phyloP scores from a whole-genome alignment of 2,329 filamentous ascomycete species.

The Ophiostoma triangulosporum region DNA sequence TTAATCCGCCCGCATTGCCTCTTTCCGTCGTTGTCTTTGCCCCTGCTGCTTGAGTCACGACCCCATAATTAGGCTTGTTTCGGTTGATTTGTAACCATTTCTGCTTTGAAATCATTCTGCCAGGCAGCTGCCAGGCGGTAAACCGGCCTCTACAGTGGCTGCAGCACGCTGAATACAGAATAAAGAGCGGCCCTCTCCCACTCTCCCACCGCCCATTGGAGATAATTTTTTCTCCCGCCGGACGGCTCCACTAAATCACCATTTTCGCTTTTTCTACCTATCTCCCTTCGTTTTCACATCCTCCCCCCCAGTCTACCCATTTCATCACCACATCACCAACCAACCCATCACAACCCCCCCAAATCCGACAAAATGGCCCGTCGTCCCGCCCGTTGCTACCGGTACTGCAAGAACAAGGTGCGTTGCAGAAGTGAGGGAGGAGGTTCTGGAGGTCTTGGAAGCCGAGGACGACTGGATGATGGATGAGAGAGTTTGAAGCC shows the following conservation, averaged over 20 bases:
- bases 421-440: conserved; percentile 28
- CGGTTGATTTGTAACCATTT: neutral
- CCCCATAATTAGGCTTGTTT: neutral
- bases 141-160: neutral
- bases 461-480: conserved; percentile 3
- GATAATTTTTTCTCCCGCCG: conserved; percentile 1
- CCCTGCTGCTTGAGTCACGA: neutral
- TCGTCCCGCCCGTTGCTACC: conserved; percentile 98
- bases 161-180: neutral
- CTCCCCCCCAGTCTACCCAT: neutral
- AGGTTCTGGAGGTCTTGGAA: neutral
- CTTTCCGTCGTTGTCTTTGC: neutral
- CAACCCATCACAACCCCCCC: conserved; percentile 18
- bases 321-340: conserved; percentile 6
- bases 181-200: neutral
- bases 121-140: neutral
- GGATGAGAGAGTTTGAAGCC: neutral
- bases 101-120: conserved; percentile 1
- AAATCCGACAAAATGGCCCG: conserved; percentile 88
- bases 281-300: conserved; percentile 13
- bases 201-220: neutral
- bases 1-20: neutral
- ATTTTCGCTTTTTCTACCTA: conserved; percentile 9
- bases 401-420: conserved; percentile 99
- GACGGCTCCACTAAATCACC: conserved; percentile 1